Conservation (phyloP, 306 rosid genomes). For the Mimosa pudica region DNA sequence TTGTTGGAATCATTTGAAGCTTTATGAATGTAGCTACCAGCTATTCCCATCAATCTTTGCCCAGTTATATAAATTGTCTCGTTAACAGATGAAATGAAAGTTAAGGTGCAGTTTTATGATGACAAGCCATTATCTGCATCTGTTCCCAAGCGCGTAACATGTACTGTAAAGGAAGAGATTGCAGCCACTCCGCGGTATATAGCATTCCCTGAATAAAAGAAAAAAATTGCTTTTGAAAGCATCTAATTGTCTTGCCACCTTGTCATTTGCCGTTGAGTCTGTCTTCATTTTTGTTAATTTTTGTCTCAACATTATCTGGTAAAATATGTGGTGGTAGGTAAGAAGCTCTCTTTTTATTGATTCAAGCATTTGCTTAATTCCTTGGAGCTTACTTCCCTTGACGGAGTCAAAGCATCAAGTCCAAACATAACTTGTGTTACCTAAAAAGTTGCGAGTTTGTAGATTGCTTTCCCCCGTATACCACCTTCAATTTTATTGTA, state of each 20-base stretch:
- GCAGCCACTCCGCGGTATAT: conserved; percentile 77
- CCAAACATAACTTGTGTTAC: conserved; percentile 6
- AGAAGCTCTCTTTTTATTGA: conserved; percentile 2
- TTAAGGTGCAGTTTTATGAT: conserved; percentile 72
- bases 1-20: conserved; percentile 21
- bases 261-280: not conserved
- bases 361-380: conserved; percentile 5
- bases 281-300: conserved; percentile 24
- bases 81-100: conserved; percentile 83
- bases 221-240: conserved; percentile 15
- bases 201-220: not conserved
- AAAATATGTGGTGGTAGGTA: conserved; percentile 1
- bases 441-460: not conserved
- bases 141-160: conserved; percentile 85
- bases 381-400: conserved; percentile 16
- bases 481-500: not conserved
- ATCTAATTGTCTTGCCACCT: conserved; percentile 14
- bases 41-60: not conserved
- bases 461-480: not conserved
- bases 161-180: conserved; percentile 79
- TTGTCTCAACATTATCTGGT: conserved; percentile 18
- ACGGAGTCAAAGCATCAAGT: conserved; percentile 9
- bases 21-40: conserved; percentile 21
- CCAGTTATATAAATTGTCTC: conserved; percentile 31
- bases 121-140: conserved; percentile 83